phyloP scores from a whole-genome alignment of 352 stramenopile species.

The Lagenidium sp. region DNA sequence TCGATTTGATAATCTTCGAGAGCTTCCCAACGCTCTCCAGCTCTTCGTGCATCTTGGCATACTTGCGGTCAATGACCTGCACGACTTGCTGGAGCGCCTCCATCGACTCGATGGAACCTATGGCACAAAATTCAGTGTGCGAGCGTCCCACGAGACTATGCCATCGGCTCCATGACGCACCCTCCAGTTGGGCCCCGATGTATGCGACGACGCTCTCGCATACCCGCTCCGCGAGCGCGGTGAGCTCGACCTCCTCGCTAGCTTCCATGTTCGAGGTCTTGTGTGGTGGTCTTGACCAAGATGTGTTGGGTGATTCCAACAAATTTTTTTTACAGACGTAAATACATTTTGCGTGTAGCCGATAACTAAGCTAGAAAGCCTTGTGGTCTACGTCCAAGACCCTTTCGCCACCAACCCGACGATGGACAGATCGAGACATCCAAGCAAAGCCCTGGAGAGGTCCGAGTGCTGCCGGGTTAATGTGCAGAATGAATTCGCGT shows the following conservation, averaged over 20 bases:
- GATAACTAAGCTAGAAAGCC: too few species aligned
- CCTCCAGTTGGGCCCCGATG: slow-evolving; percentile 48
- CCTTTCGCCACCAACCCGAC: too few species aligned
- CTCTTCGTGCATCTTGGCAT: slow-evolving; percentile 48
- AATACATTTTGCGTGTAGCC: too few species aligned
- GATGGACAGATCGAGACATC: too few species aligned
- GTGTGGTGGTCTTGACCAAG: slow-evolving; percentile 2
- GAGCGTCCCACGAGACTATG: too few species aligned
- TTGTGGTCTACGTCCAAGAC: too few species aligned
- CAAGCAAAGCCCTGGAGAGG: too few species aligned
- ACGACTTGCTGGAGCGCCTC: slow-evolving; percentile 58
- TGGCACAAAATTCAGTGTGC: not conserved
- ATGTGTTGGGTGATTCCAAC: too few species aligned
- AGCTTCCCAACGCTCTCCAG: slow-evolving; percentile 48
- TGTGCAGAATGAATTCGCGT: too few species aligned
- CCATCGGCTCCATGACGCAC: slow-evolving; percentile 21
- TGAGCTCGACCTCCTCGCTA: slow-evolving; percentile 42
- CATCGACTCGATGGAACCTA: slow-evolving; percentile 72
- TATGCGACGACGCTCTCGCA: slow-evolving; percentile 65
- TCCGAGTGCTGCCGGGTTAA: too few species aligned
- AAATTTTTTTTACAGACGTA: slow-evolving; percentile 6
- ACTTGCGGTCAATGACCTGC: slow-evolving; percentile 50
- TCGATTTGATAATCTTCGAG: slow-evolving; percentile 52
- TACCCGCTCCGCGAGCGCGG: slow-evolving; percentile 48
- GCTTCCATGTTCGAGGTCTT: slow-evolving; percentile 31